Conservation (phyloP, 352 stramenopile genomes). For the Phytopythium litorale region DNA sequence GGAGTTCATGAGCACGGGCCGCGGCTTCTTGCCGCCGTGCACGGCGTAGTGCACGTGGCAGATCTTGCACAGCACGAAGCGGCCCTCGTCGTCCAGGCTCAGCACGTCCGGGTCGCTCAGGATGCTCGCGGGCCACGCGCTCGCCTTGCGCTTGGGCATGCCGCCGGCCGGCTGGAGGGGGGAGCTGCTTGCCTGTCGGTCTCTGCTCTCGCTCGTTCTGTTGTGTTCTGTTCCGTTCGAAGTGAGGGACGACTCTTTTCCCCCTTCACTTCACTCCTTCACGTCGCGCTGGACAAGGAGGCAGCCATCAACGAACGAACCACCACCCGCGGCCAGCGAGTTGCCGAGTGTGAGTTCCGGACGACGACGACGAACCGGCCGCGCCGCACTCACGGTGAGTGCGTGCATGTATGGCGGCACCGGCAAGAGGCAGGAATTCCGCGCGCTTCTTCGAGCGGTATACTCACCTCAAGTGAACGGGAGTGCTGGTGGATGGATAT, state of each 20-base stretch:
- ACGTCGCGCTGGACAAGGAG: too few species aligned
- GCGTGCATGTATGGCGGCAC: too few species aligned
- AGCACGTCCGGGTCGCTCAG: slow-evolving; percentile 65
- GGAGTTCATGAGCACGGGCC: slow-evolving; percentile 82
- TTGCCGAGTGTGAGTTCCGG: too few species aligned
- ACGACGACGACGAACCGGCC: too few species aligned
- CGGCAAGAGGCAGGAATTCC: too few species aligned
- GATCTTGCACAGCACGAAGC: slow-evolving; percentile 79
- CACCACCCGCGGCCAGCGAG: too few species aligned
- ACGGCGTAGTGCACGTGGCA: slow-evolving; percentile 80
- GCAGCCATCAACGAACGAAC: too few species aligned
- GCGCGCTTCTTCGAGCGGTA: too few species aligned
- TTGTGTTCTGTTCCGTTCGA: slow-evolving; percentile 9
- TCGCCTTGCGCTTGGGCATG: slow-evolving; percentile 79
- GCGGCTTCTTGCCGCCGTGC: slow-evolving; percentile 77
- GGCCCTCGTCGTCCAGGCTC: slow-evolving; percentile 72
- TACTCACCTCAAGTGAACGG: too few species aligned
- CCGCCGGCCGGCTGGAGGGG: neutral
- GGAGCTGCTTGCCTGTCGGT: neutral
- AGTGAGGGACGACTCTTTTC: neutral
- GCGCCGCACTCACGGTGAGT: too few species aligned
- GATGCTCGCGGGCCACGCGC: slow-evolving; percentile 70
- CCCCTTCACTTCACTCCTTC: neutral
- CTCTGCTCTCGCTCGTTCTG: neutral
- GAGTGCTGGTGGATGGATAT: too few species aligned